A percentile compares a stretch with the other conserved stretches of the same genome.
Conservation (phyloP, 2,329 filamentous ascomycete species). For the Sphaerulina musiva region DNA sequence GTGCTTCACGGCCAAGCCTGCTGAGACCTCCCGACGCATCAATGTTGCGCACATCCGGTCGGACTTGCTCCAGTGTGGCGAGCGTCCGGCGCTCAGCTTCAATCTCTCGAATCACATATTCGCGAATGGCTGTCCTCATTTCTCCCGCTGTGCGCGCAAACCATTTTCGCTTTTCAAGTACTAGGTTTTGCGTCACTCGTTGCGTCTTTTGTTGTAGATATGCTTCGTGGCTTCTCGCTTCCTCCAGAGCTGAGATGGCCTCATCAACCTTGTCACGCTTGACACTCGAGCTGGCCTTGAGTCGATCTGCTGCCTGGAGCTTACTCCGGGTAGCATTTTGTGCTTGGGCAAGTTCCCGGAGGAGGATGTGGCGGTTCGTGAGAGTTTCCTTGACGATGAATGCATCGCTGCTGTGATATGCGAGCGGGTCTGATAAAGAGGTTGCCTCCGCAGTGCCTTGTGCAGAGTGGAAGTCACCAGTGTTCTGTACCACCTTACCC, state of each 20-base stretch:
- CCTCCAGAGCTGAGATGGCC: slow-evolving; percentile 83
- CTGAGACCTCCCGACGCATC: slow-evolving; percentile 85
- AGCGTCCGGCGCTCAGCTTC: slow-evolving; percentile 89
- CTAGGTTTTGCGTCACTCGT: slow-evolving; percentile 79
- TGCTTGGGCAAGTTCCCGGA: slow-evolving; percentile 86
- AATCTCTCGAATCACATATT: slow-evolving; percentile 91
- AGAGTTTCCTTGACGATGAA: slow-evolving; percentile 98
- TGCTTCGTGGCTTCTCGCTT: slow-evolving; percentile 73
- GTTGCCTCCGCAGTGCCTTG: slow-evolving; percentile 96
- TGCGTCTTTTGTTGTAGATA: slow-evolving; percentile 80
- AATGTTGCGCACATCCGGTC: slow-evolving; percentile 87
- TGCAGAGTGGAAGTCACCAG: slow-evolving; percentile 90
- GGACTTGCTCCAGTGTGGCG: slow-evolving; percentile 85
- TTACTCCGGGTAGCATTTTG: slow-evolving; percentile 79
- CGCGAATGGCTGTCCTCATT: slow-evolving; percentile 72
- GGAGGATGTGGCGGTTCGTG: slow-evolving; percentile 93
- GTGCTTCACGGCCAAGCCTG: slow-evolving; percentile 78
- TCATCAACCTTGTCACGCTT: slow-evolving; percentile 95
- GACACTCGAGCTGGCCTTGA: slow-evolving; percentile 81
- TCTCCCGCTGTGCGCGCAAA: slow-evolving; percentile 81
- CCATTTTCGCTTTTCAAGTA: slow-evolving; percentile 86
- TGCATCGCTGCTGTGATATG: slow-evolving; percentile 90
- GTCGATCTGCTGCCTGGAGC: slow-evolving; percentile 75
- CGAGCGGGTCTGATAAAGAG: slow-evolving; percentile 84
- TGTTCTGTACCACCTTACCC: slow-evolving; percentile 85